phyloP scores from a whole-genome alignment of 768 basidiomycete genomes.

The Termitomyces sp. region DNA sequence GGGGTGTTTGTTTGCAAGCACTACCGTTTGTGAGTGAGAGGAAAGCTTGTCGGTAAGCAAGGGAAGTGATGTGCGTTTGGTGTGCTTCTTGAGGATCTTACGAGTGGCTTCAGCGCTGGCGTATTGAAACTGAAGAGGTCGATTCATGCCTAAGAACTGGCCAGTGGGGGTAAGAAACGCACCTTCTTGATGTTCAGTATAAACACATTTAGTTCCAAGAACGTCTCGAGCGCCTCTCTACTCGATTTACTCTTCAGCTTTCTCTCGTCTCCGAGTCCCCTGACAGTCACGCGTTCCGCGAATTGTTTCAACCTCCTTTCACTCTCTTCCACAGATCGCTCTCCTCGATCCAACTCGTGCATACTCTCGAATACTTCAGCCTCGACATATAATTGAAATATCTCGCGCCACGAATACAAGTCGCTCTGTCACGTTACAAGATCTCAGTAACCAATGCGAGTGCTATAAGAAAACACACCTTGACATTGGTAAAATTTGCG shows the following conservation, averaged over 20 bases:
- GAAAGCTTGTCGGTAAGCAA: constrained; percentile 32
- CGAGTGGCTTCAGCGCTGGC: constrained; percentile 87
- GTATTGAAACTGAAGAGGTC: constrained; percentile 53
- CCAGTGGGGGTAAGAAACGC: constrained; percentile 6
- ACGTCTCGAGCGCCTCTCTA: constrained; percentile 55
- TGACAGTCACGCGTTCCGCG: constrained; percentile 47
- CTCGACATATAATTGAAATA: constrained; percentile 85
- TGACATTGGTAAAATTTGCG: constrained; percentile 9
- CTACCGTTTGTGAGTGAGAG: constrained; percentile 11
- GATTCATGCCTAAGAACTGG: background rate
- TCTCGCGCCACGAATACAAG: constrained; percentile 83
- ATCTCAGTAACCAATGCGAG: background rate
- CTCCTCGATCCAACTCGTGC: constrained; percentile 59
- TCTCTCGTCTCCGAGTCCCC: constrained; percentile 47
- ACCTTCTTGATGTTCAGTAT: constrained; percentile 82
- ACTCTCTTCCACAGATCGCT: constrained; percentile 62
- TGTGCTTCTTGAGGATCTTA: constrained; percentile 93
- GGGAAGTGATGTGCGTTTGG: constrained; percentile 82
- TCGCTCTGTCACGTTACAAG: constrained; percentile 38
- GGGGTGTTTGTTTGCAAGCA: constrained; percentile 11
- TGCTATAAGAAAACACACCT: constrained; percentile 11
- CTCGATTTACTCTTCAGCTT: constrained; percentile 56
- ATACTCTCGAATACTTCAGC: constrained; percentile 78
- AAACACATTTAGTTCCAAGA: constrained; percentile 71
- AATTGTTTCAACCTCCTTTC: constrained; percentile 64